These are phyloP conservation scores for Hyaloscypha variabilis DNA, from an alignment of 495 filamentous ascomycete genomes.

Conservation along the genomic window DNA sequence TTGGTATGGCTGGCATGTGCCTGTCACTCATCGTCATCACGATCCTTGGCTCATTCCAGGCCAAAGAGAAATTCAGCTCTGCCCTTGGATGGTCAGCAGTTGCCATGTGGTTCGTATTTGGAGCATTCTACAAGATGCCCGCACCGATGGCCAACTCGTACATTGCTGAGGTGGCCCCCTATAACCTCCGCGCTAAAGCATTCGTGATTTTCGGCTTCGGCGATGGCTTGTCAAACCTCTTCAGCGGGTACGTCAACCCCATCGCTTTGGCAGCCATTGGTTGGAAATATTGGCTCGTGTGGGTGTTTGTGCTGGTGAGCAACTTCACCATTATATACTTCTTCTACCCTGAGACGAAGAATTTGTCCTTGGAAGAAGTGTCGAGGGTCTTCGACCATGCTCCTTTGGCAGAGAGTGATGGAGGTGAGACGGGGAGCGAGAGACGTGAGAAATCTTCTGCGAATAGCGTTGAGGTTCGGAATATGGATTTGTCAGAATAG, in stretches of 20 bases:
- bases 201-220: slow-evolving; percentile 28
- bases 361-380: slow-evolving; percentile 19
- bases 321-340: slow-evolving; percentile 30
- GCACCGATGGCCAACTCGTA: slow-evolving; percentile 42
- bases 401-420: not conserved
- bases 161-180: slow-evolving; percentile 57
- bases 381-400: not conserved
- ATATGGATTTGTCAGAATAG: not conserved
- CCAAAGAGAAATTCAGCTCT: slow-evolving; percentile 2
- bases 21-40: slow-evolving; percentile 47
- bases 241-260: slow-evolving; percentile 36
- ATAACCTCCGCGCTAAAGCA: slow-evolving; percentile 58
- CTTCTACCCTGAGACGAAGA: slow-evolving; percentile 26
- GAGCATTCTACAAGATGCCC: slow-evolving; percentile 41
- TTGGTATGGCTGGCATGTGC: slow-evolving; percentile 62
- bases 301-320: slow-evolving; percentile 34
- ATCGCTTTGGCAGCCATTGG: slow-evolving; percentile 37
- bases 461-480: not conserved
- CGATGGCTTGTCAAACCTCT: slow-evolving; percentile 7
- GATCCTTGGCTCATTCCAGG: not conserved
- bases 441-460: not conserved
- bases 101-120: slow-evolving; percentile 33
- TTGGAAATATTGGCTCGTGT: slow-evolving; percentile 46
- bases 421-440: not conserved
- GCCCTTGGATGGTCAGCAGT: slow-evolving; percentile 20